phyloP scores from a whole-genome alignment of 2,329 filamentous ascomycete genomes.

The Colletotrichum zoysiae region DNA sequence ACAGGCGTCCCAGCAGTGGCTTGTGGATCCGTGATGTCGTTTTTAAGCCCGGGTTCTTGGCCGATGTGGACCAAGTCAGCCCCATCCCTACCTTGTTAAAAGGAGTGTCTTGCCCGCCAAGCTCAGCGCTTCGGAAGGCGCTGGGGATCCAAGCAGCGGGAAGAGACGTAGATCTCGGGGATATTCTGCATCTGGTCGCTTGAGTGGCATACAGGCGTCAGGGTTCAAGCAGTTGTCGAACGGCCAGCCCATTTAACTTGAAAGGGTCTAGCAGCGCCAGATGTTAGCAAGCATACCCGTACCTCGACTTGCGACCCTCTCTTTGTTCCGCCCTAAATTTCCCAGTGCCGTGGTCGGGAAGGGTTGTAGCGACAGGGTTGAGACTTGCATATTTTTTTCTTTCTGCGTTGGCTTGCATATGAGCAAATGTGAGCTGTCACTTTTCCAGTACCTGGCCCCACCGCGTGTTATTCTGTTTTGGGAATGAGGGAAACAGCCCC shows the following conservation, averaged over 20 bases:
- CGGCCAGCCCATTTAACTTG: not conserved
- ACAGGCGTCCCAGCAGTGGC: not conserved
- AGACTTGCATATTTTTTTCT: conserved; percentile 19
- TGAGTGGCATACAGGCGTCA: not conserved
- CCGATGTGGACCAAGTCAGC: not conserved
- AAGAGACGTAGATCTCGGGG: conserved; percentile 29
- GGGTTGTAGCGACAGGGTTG: conserved; percentile 25
- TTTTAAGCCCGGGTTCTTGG: not conserved
- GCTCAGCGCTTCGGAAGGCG: conserved; percentile 25
- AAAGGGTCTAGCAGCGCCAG: conserved; percentile 4
- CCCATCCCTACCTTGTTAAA: conserved; percentile 19
- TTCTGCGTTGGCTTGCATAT: conserved; percentile 20
- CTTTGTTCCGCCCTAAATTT: conserved; percentile 27
- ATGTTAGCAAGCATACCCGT: conserved; percentile 24
- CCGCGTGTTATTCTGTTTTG: conserved; percentile 1
- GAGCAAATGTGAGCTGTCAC: conserved; percentile 31
- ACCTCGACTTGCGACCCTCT: conserved; percentile 15
- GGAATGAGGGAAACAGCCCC: conserved; percentile 32
- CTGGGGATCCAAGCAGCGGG: conserved; percentile 14
- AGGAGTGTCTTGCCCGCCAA: conserved; percentile 15
- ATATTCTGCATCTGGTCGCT: conserved; percentile 2
- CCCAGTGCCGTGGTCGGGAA: conserved; percentile 30
- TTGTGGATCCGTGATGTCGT: not conserved
- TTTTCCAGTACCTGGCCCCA: conserved; percentile 22
- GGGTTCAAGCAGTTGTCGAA: not conserved